These are phyloP conservation scores for Gloeopeniophorella convolvens DNA, from an alignment of 768 basidiomycete species.

Conservation along the genomic window DNA sequence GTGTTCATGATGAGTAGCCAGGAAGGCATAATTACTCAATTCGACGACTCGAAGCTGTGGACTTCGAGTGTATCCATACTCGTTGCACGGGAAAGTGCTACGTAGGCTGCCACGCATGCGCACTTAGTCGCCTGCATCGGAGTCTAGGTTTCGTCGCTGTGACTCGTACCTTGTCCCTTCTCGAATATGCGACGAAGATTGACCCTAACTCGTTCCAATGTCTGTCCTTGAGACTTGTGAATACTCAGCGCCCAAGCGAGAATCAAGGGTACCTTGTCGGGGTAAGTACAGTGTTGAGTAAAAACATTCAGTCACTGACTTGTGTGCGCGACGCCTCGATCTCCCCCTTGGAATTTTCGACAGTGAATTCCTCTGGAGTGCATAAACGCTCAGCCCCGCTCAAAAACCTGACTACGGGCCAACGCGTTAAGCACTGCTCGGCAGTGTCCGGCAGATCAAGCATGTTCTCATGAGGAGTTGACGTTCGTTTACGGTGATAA, in stretches of 20 bases:
- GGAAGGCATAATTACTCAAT: conserved; percentile 33
- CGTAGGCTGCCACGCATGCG: conserved; percentile 42
- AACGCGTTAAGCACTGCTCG: conserved; percentile 24
- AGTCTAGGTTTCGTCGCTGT: background rate
- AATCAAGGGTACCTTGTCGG: conserved; percentile 45
- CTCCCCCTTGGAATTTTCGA: conserved; percentile 51
- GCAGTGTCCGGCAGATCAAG: background rate
- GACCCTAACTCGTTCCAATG: conserved; percentile 76
- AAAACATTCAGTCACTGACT: conserved; percentile 30
- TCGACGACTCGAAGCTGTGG: conserved; percentile 51
- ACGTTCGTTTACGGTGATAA: no score
- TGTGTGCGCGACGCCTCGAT: conserved; percentile 56
- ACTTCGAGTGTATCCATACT: conserved; percentile 60
- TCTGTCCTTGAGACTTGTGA: conserved; percentile 90
- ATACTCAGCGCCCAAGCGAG: conserved; percentile 86
- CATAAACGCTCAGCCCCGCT: conserved; percentile 41
- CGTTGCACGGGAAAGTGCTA: conserved; percentile 68
- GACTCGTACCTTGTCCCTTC: conserved; percentile 60
- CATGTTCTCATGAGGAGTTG: no score
- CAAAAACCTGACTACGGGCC: conserved; percentile 59
- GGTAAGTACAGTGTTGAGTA: background rate
- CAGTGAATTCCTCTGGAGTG: conserved; percentile 53
- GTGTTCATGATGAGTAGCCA: background rate
- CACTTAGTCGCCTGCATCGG: no score
- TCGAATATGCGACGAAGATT: conserved; percentile 74